Base-by-base conservation (phyloP, 2,329 filamentous ascomycete species). In the Aspergillus hiratsukae region DNA sequence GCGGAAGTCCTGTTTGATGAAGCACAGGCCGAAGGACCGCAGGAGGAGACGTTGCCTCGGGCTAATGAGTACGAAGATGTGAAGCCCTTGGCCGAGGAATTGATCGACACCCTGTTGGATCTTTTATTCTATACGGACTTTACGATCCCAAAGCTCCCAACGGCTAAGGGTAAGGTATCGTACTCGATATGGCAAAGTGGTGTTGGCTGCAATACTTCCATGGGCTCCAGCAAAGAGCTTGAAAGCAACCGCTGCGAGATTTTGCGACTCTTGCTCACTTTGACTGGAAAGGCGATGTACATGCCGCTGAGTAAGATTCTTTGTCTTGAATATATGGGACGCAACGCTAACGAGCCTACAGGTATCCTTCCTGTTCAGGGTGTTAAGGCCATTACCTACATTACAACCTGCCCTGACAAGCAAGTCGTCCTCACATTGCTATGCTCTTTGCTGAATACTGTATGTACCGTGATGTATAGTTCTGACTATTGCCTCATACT, bases 161-260 rank as follows among this genome's bases (percentile, higher is more conserved):
- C 86, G 55, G 84, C 85, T 53, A 91, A 88, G 68, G 83, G 83
- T 60, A 95, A 94, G 72, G 89, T 97, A 55, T 89, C 88, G 7
- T 96, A 94, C 75, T 88, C 91, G 53, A 97, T 99, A 70, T 99
- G 94, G 94, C 91, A 97, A 76, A 97, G 90, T 69, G 94, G 94
- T 49, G 93, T 99, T 29, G 94, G 94, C 14, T 97, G 93, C 78
- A 96, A 96, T 72, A 90, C 89, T 17, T 85, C 91, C 4, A 86
- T 95, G 64, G 87, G 87, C 9, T 93, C 91, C 3, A 97, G 87
- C 52, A 96, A 91, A 72, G 92, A 97, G 66, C 88, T 90, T 57
- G 94, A 99, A 76, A 95, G 83, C 76, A 97, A 97, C 73, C 85
- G 94, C 57, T 91, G 89, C 62, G 94, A 99, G 75, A 88, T 97